Evolutionary conservation across 352 stramenopile genomes (phyloP).

Genomic region (Pythium phragmiticola): DNA sequence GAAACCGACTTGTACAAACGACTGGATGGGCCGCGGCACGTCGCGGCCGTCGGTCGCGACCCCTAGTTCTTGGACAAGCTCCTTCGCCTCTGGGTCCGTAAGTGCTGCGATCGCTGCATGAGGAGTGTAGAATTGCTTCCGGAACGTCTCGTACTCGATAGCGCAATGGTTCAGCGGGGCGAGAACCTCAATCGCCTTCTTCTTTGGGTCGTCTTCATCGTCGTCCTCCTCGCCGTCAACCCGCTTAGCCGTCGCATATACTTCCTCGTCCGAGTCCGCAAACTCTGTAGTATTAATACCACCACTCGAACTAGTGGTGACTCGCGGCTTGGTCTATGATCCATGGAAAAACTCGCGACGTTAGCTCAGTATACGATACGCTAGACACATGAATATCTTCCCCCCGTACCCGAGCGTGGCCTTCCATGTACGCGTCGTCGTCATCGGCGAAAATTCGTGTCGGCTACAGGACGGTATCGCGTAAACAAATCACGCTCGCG

Average conservation of each 20-base stretch:
- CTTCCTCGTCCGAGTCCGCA: conserved; percentile 74
- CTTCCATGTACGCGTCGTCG: conserved; percentile 29
- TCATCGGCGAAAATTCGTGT: conserved; percentile 30
- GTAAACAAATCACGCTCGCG: not conserved
- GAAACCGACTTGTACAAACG: conserved; percentile 73
- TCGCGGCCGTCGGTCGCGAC: conserved; percentile 48
- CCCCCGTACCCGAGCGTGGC: conserved; percentile 29
- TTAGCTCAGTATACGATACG: no score
- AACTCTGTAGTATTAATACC: not conserved
- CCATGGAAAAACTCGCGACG: not conserved
- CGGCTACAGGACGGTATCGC: conserved; percentile 13
- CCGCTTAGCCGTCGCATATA: conserved; percentile 62
- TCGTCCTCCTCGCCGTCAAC: conserved; percentile 36
- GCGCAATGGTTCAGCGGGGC: conserved; percentile 61
- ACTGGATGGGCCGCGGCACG: conserved; percentile 63
- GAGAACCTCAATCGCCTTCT: conserved; percentile 77
- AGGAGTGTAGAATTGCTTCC: conserved; percentile 71
- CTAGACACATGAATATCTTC: not conserved
- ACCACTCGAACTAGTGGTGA: no score
- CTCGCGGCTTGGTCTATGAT: not conserved
- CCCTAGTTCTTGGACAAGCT: conserved; percentile 44
- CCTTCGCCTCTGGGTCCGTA: conserved; percentile 34
- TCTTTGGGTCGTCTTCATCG: conserved; percentile 22
- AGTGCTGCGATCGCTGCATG: conserved; percentile 44
- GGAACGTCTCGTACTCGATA: conserved; percentile 82